Evolutionary conservation across 2,329 filamentous ascomycete genomes (phyloP), one percentile per base, ranked within the genome.

Genomic region (Neopestalotiopsis clavispora): DNA sequence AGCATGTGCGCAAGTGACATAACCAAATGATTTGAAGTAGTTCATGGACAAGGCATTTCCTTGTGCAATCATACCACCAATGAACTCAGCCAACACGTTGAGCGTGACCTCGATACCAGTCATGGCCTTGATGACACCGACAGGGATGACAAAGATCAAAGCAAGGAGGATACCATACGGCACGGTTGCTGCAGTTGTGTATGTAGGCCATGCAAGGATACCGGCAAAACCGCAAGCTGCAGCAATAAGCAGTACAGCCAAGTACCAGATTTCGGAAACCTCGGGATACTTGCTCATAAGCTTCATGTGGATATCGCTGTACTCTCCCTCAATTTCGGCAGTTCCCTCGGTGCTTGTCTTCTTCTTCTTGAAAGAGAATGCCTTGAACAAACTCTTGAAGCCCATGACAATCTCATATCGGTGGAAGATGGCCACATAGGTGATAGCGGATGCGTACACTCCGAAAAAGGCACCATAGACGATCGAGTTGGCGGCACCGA

Each of bases 21-120:
- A 67, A 34, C 66, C 66, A n/a, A 84, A 86, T 0, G 82, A 83
- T 78, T 87, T 87, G 81, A 87, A 86, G 71, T 82, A 85, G 77
- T 86, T 87, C 83, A 87, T 86, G 66, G 83, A 84, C 64, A 86
- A 73, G 0, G 84, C 84, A 66, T 86, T 86, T 32, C 85, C 85
- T 34, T 84, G 81, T 5, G 85, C 81, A 70, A 80, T 82, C 6
- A 82, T 83, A n/a, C 85, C 85, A 65, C 84, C 85, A 52, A 87
- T 84, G 58, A 87, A 84, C 75, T 87, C 85, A 40, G 85, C 84
- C 6, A 88, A 77, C 2, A 87, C 85, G 72, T 87, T 86, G 32
- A 87, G 79, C 1, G 81, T 85, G 4, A 86, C 84, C 70, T 86
- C 82, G 40, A 86, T 81, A 66, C 84, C 85, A 2, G 84, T 87